These are phyloP conservation scores for Rhododendron simsii DNA, from an alignment of 148 eudicot species.

Conservation along the genomic window DNA sequence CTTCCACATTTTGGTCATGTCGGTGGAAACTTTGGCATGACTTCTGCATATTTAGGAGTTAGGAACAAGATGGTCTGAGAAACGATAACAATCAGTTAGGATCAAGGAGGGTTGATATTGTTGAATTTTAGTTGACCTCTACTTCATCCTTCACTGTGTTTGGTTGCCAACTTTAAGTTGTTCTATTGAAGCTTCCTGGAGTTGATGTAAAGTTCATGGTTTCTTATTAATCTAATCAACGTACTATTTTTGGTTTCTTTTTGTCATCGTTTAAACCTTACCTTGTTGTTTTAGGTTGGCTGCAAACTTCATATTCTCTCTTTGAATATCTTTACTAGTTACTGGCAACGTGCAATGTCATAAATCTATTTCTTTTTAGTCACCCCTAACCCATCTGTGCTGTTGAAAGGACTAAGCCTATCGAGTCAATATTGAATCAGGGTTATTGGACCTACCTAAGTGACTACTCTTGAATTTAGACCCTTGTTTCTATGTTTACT, in stretches of 20 bases:
- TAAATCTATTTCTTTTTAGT: neutral
- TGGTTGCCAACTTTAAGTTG: too few relatives aligned
- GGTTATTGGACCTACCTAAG: neutral
- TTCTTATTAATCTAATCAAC: neutral
- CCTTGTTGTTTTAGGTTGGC: neutral
- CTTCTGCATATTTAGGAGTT: neutral
- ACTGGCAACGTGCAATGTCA: neutral
- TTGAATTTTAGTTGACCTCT: neutral
- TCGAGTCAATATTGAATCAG: neutral
- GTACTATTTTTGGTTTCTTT: neutral
- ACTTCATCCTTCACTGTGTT: neutral
- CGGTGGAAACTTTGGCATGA: neutral
- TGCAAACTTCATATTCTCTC: neutral
- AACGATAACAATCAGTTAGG: neutral
- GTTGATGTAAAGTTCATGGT: neutral
- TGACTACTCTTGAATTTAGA: neutral
- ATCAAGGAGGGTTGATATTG: neutral
- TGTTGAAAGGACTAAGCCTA: neutral
- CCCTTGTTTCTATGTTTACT: neutral
- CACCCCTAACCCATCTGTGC: neutral
- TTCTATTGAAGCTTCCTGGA: neutral
- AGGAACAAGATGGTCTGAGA: neutral
- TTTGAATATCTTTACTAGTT: neutral
- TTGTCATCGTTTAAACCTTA: neutral
- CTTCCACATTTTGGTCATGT: neutral